Evolutionary conservation across 257 asterid genomes (phyloP), one percentile per base, ranked within the genome.

Genomic region (Gentiana dahurica): DNA sequence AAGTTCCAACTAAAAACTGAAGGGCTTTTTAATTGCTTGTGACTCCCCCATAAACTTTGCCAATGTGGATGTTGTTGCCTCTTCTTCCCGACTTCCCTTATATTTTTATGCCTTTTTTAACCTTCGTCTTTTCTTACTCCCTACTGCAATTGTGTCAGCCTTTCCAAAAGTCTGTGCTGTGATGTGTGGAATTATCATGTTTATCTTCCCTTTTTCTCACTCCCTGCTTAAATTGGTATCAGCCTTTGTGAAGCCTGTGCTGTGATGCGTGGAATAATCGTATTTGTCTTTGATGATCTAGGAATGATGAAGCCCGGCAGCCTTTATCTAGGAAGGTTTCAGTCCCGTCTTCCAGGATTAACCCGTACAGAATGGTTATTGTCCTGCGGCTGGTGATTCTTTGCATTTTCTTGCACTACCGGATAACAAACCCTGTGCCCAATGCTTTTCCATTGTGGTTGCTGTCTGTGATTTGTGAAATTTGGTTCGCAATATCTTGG

Each of bases 281-380:
- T 48, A 47, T 55, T 51, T 53, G 51, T 15, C 24, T 15, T 53
- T 58, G 56, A 46, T 74, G 73, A 55, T 77, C 62, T 80, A 92
- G 98, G 81, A 92, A 85, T 73, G 98, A 92, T 75, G 98, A 92
- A 75, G 95, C 97, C 56, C 82, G 98, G 3, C 98, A 92, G 70
- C 98, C 98, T 49, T 87, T 92, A 60, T 88, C 98, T 13, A 92
- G 98, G 85, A 92, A 92, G 85, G 95, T 92, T 68, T 88, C 98
- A 56, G 57, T 92, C 66, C 90, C 98, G 32, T 92, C 98, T 62
- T 87, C 97, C 15, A 83, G 86, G 74, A 92, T 92, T 66, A 92
- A 92, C 56, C 97, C 98, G 70, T 92, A 92, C 86, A 88, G 98
- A 74, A 79, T 92, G 97, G 86, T 92, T 65, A 88, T 88, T 57